Evolutionary conservation across 495 filamentous ascomycete genomes (phyloP).

Genomic region (Neurospora cerealis): DNA sequence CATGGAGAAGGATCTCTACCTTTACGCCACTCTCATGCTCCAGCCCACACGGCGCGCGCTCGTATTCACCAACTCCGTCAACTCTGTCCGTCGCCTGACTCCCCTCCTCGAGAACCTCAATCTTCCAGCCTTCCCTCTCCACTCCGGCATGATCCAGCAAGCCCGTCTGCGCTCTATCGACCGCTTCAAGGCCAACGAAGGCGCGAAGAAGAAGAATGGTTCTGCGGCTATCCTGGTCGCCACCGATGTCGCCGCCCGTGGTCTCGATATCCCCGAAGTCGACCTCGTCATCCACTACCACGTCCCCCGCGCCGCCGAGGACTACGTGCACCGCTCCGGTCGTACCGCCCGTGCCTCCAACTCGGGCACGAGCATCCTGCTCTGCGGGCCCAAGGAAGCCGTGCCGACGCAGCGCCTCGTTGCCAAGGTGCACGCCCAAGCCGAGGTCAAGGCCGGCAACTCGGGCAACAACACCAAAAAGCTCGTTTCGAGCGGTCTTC

Average conservation of each 20-base stretch:
- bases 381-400: constrained; percentile 89
- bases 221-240: constrained; percentile 69
- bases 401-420: constrained; percentile 72
- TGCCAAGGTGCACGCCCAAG: constrained; percentile 66
- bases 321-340: constrained; percentile 91
- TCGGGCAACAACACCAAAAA: constrained; percentile 51
- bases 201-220: constrained; percentile 10
- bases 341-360: constrained; percentile 80
- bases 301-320: constrained; percentile 81
- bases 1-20: constrained; percentile 93
- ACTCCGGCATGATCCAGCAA: constrained; percentile 94
- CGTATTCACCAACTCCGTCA: constrained; percentile 93
- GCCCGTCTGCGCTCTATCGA: constrained; percentile 90
- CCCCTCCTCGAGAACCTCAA: constrained; percentile 77
- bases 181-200: constrained; percentile 62
- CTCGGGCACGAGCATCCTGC: constrained; percentile 68
- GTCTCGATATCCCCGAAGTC: constrained; percentile 84
- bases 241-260: constrained; percentile 93
- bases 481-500: constrained; percentile 8
- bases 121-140: constrained; percentile 66
- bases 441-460: constrained; percentile 24
- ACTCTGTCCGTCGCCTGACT: constrained; percentile 76
- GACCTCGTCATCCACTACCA: constrained; percentile 91
- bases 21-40: constrained; percentile 79
- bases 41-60: constrained; percentile 70